These are phyloP conservation scores for Globisporangium canariense DNA, from an alignment of 352 stramenopile species.

Conservation along the genomic window DNA sequence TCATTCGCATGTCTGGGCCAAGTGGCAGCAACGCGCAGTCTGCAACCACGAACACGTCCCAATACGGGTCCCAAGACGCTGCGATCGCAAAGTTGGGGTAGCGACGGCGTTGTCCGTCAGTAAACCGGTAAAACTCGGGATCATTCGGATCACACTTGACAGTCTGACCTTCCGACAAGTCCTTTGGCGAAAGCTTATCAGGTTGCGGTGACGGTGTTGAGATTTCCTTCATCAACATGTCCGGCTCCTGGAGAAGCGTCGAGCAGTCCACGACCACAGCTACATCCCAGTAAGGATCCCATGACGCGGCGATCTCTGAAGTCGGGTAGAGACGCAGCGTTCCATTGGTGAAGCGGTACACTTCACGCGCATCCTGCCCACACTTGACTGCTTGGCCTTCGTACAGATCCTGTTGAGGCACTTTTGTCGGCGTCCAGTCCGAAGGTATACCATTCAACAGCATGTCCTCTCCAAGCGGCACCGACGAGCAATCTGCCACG, in stretches of 20 bases:
- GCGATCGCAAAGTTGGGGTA: conserved; percentile 19
- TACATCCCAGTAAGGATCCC: conserved; percentile 18
- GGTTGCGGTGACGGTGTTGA: background rate
- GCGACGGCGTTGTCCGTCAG: conserved; percentile 10
- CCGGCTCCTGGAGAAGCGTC: conserved; percentile 6
- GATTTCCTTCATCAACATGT: conserved; percentile 13
- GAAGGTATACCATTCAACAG: background rate
- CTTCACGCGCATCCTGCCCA: background rate
- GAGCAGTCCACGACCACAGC: conserved; percentile 18
- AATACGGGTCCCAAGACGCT: conserved; percentile 24
- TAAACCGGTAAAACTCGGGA: conserved; percentile 18
- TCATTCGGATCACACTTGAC: conserved; percentile 20
- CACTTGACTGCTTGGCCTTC: conserved; percentile 21
- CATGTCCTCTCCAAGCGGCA: conserved; percentile 15
- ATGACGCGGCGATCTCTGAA: conserved; percentile 18
- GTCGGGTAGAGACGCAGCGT: conserved; percentile 12
- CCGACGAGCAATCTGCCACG: conserved; percentile 16
- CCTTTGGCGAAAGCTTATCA: conserved; percentile 12
- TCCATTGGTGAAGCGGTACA: conserved; percentile 18
- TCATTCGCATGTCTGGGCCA: conserved; percentile 19
- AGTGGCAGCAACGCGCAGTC: conserved; percentile 19
- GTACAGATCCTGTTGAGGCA: background rate
- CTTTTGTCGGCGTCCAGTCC: background rate
- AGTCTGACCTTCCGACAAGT: conserved; percentile 19
- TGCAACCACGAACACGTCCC: background rate